Percentiles rank a stretch among this genome's conserved stretches.
Evolutionary conservation across 2,329 filamentous ascomycete species (phyloP).

Genomic region (Podosphaera xanthii): DNA sequence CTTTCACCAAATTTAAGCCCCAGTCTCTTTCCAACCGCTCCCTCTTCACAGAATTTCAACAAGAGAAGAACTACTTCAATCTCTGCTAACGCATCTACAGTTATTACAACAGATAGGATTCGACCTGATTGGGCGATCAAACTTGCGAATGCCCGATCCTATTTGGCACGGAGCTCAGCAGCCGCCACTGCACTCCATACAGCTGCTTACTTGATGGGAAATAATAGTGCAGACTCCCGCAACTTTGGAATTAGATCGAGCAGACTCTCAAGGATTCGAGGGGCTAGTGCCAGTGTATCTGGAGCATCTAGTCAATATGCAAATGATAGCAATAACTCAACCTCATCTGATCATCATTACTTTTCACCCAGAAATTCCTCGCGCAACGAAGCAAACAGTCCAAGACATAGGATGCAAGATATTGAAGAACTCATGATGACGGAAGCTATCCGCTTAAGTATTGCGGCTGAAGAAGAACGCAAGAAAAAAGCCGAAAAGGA

Average conservation of each 20-base stretch:
- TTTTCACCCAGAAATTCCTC: slow-evolving; percentile 10
- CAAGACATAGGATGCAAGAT: slow-evolving; percentile 50
- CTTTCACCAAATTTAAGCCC: slow-evolving; percentile 32
- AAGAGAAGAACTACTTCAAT: slow-evolving; percentile 43
- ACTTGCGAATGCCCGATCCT: slow-evolving; percentile 59
- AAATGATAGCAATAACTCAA: slow-evolving; percentile 8
- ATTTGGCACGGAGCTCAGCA: slow-evolving; percentile 67
- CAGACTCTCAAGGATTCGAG: slow-evolving; percentile 14
- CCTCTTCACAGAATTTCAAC: slow-evolving; percentile 7
- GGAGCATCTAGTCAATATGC: slow-evolving; percentile 8
- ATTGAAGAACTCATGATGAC: slow-evolving; percentile 97
- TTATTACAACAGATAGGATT: slow-evolving; percentile 80
- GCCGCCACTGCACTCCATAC: slow-evolving; percentile 87
- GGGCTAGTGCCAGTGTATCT: slow-evolving; percentile 7
- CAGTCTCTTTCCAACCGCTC: background rate
- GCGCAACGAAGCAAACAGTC: slow-evolving; percentile 13
- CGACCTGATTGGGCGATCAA: slow-evolving; percentile 91
- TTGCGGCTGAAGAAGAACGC: slow-evolving; percentile 88
- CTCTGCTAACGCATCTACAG: slow-evolving; percentile 61
- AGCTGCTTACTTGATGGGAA: slow-evolving; percentile 73
- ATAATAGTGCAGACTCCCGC: slow-evolving; percentile 17
- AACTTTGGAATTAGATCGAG: slow-evolving; percentile 13
- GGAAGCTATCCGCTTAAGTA: slow-evolving; percentile 74
- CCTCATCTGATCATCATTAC: background rate
- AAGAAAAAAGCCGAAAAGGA: slow-evolving; percentile 68